Evolutionary conservation across 805 yeast genomes (phyloP).

Genomic region (Lipomyces orientalis): DNA sequence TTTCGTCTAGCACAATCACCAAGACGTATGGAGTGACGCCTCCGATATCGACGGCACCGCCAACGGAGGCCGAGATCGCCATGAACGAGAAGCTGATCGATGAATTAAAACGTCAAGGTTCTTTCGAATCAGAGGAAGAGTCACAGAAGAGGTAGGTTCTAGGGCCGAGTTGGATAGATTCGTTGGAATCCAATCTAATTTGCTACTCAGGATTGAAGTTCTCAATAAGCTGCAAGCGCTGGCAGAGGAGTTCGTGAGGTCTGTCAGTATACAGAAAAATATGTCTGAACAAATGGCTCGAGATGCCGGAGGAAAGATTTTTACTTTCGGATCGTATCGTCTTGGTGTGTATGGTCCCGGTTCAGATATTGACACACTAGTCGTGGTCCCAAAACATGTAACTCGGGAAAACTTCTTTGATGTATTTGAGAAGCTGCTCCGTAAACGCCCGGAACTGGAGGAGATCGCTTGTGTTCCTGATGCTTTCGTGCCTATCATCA

Average conservation of each 20-base stretch:
- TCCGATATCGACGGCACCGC: conserved; percentile 85
- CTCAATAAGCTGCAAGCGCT: conserved; percentile 72
- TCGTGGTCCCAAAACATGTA: conserved; percentile 97
- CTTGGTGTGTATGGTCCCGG: conserved; percentile 98
- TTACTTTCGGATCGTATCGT: conserved; percentile 92
- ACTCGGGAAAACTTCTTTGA: conserved; percentile 86
- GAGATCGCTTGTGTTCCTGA: conserved; percentile 94
- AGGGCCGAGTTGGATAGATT: not conserved
- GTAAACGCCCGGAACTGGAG: conserved; percentile 79
- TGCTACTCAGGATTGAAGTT: conserved; percentile 66
- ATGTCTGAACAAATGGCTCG: conserved; percentile 97
- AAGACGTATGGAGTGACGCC: conserved; percentile 69
- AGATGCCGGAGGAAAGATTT: conserved; percentile 98
- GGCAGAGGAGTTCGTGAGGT: conserved; percentile 80
- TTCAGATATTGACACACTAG: conserved; percentile 93
- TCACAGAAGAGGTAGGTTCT: conserved; percentile 58
- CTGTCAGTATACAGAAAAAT: conserved; percentile 77
- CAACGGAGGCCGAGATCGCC: conserved; percentile 77
- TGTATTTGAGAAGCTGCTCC: conserved; percentile 72
- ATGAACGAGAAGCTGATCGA: conserved; percentile 77
- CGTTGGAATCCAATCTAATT: not conserved
- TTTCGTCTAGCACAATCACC: not conserved
- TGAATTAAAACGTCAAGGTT: conserved; percentile 80
- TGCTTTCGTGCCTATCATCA: conserved; percentile 97
- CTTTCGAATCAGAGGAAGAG: conserved; percentile 87